Evolutionary conservation across 495 filamentous ascomycete species (phyloP).

Genomic region (Tuber magnatum): DNA sequence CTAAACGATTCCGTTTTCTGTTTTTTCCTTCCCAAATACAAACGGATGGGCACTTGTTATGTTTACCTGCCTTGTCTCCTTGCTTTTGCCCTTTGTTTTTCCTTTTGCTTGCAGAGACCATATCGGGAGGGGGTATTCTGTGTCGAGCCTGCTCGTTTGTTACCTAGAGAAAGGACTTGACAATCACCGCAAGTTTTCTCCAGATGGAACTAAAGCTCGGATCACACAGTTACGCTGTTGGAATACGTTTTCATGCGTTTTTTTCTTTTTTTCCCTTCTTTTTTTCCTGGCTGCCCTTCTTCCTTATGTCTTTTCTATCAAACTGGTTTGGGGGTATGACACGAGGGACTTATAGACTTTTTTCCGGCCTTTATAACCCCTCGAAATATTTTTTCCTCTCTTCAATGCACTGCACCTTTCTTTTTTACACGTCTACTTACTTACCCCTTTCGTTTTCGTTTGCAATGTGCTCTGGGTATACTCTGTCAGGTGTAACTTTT

Average conservation of each 20-base stretch:
- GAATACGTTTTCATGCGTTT: conserved; percentile 31
- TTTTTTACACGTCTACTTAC: not conserved
- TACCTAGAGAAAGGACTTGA: conserved; percentile 40
- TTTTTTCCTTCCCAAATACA: conserved; percentile 15
- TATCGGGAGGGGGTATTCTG: conserved; percentile 21
- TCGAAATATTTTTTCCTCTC: conserved; percentile 3
- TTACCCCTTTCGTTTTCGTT: not conserved
- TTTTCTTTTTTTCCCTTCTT: conserved; percentile 9
- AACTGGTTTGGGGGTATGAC: not conserved
- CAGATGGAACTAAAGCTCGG: conserved; percentile 34
- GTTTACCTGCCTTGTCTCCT: conserved; percentile 3
- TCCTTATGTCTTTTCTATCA: conserved; percentile 2
- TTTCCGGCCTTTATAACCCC: conserved; percentile 12
- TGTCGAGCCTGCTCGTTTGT: conserved; percentile 35
- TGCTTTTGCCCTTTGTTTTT: conserved; percentile 29
- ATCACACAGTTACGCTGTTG: conserved; percentile 33
- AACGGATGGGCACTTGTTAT: not conserved
- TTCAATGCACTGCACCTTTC: not conserved
- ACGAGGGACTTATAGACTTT: conserved; percentile 10
- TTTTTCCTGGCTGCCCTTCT: conserved; percentile 4
- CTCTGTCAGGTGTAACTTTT: conserved; percentile 4
- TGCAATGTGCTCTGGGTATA: not conserved
- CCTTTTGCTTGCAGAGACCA: conserved; percentile 20
- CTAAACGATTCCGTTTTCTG: not conserved
- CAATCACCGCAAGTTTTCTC: conserved; percentile 41